Percentiles rank a stretch among this genome's conserved stretches.
These are phyloP conservation scores for Escovopsis sp. DNA, from an alignment of 2,329 filamentous ascomycete genomes.

Conservation along the genomic window DNA sequence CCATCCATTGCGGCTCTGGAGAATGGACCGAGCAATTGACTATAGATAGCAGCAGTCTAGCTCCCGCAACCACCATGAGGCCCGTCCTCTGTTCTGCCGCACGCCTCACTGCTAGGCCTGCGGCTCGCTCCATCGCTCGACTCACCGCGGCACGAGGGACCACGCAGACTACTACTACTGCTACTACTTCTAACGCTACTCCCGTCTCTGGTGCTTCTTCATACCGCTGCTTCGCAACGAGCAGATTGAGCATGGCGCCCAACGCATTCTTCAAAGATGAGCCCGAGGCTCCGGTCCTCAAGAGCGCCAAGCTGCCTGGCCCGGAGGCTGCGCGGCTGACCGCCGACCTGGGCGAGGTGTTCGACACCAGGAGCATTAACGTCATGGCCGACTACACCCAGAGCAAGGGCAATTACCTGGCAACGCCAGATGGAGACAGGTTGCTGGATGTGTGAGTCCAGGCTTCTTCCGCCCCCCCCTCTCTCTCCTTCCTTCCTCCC, in stretches of 20 bases:
- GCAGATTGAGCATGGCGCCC: slow-evolving; percentile 14
- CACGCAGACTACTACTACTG: background rate
- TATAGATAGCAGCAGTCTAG: too few species aligned
- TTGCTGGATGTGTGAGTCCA: slow-evolving; percentile 52
- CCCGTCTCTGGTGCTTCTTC: slow-evolving; percentile 7
- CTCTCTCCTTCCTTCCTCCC: background rate
- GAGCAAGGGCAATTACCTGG: slow-evolving; percentile 68
- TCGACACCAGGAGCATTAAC: slow-evolving; percentile 75
- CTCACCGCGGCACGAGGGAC: background rate
- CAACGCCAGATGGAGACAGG: slow-evolving; percentile 55
- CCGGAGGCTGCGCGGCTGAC: slow-evolving; percentile 56
- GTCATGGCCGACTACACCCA: slow-evolving; percentile 64
- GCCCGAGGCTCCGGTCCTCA: slow-evolving; percentile 35
- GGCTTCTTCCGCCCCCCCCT: background rate
- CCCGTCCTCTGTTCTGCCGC: slow-evolving; percentile 15
- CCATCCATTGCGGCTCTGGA: too few species aligned
- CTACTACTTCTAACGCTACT: slow-evolving; percentile 8
- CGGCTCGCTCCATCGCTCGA: background rate
- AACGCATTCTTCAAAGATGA: slow-evolving; percentile 31
- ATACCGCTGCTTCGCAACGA: slow-evolving; percentile 12
- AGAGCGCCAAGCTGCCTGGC: slow-evolving; percentile 51
- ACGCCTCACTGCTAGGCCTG: slow-evolving; percentile 7
- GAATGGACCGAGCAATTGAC: too few species aligned
- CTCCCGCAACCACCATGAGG: slow-evolving; percentile 8
- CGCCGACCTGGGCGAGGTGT: slow-evolving; percentile 59